Evolutionary conservation across 345 rosid species (phyloP).

Genomic region (Eucalyptus curtisii): DNA sequence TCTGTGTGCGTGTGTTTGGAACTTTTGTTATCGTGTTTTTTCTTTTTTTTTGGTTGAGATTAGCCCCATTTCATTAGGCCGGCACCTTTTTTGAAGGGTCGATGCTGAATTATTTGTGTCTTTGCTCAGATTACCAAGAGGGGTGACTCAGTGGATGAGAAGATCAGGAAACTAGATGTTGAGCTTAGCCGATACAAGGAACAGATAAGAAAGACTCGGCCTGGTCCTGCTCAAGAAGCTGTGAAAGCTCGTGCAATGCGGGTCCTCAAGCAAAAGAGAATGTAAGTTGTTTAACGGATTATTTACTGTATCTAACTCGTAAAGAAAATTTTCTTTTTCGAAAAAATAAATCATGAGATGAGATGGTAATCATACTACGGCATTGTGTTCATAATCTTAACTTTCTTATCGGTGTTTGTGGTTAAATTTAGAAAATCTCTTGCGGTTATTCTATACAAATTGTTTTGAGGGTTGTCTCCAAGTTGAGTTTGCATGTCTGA

Average conservation of each 20-base stretch:
- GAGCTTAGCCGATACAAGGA: constrained; percentile 78
- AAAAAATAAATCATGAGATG: background rate
- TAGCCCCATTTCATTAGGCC: background rate
- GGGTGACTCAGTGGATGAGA: constrained; percentile 11
- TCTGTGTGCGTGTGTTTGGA: background rate
- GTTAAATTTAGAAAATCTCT: background rate
- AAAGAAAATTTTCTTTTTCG: background rate
- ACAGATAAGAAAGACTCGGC: constrained; percentile 83
- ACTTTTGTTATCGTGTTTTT: background rate
- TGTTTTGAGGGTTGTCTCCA: background rate
- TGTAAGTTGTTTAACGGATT: constrained; percentile 18
- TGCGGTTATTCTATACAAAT: background rate
- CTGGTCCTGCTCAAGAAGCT: constrained; percentile 97
- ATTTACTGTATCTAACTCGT: background rate
- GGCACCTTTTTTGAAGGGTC: background rate
- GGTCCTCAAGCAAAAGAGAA: constrained; percentile 89
- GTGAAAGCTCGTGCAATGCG: constrained; percentile 91
- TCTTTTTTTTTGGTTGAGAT: background rate
- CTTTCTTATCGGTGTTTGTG: background rate
- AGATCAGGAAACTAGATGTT: constrained; percentile 54
- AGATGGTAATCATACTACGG: background rate
- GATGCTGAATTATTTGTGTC: background rate
- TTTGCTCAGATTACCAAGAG: constrained; percentile 25
- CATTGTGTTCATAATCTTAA: background rate
- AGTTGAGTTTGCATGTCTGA: background rate